These are phyloP conservation scores for Ogataea zsoltii DNA, from an alignment of 805 yeast genomes.

Conservation along the genomic window DNA sequence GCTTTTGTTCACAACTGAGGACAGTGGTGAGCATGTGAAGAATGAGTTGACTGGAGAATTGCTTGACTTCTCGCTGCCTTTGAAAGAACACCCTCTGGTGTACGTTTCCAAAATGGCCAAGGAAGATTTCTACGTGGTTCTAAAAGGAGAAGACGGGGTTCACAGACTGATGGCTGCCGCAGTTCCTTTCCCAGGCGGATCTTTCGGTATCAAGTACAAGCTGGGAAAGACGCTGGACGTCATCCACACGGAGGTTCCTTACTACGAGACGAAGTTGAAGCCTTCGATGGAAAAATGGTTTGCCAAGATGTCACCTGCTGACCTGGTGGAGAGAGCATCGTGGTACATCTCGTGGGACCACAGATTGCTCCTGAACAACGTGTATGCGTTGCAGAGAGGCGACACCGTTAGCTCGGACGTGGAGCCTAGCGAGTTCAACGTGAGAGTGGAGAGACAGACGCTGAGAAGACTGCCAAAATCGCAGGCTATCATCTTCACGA, in stretches of 20 bases:
- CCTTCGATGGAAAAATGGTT: slow-evolving; percentile 77
- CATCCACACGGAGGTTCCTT: slow-evolving; percentile 70
- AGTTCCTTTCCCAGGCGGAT: slow-evolving; percentile 80
- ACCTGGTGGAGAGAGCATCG: slow-evolving; percentile 72
- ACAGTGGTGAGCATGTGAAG: slow-evolving; percentile 51
- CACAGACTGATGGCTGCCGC: slow-evolving; percentile 74
- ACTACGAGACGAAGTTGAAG: slow-evolving; percentile 63
- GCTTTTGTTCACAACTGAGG: slow-evolving; percentile 51
- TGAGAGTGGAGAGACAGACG: slow-evolving; percentile 74
- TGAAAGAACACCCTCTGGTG: slow-evolving; percentile 62
- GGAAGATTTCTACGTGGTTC: slow-evolving; percentile 70
- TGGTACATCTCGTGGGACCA: slow-evolving; percentile 80
- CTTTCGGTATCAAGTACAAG: slow-evolving; percentile 61
- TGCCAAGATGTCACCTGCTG: slow-evolving; percentile 55
- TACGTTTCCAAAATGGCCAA: slow-evolving; percentile 70
- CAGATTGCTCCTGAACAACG: slow-evolving; percentile 54
- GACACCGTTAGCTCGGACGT: slow-evolving; percentile 48
- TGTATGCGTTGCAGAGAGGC: slow-evolving; percentile 48
- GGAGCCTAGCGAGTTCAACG: slow-evolving; percentile 55
- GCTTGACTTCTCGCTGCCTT: slow-evolving; percentile 59
- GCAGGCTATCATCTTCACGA: slow-evolving; percentile 67
- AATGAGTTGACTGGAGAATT: slow-evolving; percentile 65
- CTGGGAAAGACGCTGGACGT: slow-evolving; percentile 62
- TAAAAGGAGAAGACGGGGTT: slow-evolving; percentile 50
- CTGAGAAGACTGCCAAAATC: slow-evolving; percentile 65